Conservation (phyloP, 116 monocot species). For the Zostera marina region DNA sequence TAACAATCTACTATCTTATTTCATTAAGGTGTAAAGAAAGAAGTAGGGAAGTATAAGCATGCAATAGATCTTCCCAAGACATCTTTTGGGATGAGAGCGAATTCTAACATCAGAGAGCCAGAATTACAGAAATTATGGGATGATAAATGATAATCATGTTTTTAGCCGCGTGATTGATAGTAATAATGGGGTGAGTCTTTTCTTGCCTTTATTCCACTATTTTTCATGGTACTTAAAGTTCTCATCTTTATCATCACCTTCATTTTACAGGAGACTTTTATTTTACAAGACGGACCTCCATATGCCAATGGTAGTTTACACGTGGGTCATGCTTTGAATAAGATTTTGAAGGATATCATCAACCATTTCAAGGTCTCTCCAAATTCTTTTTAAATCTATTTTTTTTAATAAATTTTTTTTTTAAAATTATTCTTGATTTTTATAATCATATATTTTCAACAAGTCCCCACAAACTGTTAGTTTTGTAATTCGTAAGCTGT, state of each 20-base stretch:
- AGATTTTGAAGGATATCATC: conserved; percentile 97
- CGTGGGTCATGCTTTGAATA: conserved; percentile 96
- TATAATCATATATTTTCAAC: background rate
- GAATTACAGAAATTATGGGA: conserved; percentile 97
- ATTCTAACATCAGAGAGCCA: conserved; percentile 65
- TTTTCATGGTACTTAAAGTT: background rate
- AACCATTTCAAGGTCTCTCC: conserved; percentile 78
- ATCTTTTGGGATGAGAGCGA: conserved; percentile 82
- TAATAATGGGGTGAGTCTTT: conserved; percentile 60
- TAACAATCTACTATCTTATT: background rate
- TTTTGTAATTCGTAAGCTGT: too few relatives aligned
- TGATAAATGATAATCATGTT: conserved; percentile 75
- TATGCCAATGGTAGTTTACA: conserved; percentile 96
- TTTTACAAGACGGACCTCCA: conserved; percentile 96
- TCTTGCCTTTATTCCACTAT: conserved; percentile 1
- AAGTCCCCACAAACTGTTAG: background rate
- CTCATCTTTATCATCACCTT: conserved; percentile 2
- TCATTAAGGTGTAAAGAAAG: conserved; percentile 18
- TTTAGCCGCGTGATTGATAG: conserved; percentile 53
- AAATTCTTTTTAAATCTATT: background rate
- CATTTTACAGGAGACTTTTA: conserved; percentile 46
- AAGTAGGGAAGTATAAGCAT: conserved; percentile 84
- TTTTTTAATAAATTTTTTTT: background rate
- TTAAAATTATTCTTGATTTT: background rate
- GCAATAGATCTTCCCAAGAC: conserved; percentile 92